Percentiles rank a stretch among this genome's conserved stretches.
phyloP scores from a whole-genome alignment of 2,329 filamentous ascomycete genomes.

The Fusarium sp. region DNA sequence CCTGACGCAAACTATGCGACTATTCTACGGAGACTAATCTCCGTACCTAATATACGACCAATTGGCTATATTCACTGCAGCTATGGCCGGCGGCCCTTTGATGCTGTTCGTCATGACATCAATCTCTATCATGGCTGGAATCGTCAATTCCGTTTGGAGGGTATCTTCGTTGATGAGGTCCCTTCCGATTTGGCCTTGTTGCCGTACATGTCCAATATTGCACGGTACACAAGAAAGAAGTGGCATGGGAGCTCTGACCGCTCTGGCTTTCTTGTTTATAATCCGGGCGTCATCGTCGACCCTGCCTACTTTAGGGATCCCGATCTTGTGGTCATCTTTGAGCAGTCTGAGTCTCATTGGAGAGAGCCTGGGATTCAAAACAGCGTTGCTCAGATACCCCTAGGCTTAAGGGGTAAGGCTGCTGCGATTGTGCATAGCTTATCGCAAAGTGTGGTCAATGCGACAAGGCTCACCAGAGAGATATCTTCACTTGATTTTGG shows the following conservation, averaged over 20 bases:
- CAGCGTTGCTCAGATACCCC: no score
- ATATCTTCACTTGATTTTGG: conserved; percentile 18
- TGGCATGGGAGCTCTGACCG: neutral
- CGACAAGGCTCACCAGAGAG: conserved; percentile 8
- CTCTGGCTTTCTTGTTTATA: conserved; percentile 13
- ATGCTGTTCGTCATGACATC: conserved; percentile 19
- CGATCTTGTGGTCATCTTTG: conserved; percentile 25
- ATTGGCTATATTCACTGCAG: conserved; percentile 36
- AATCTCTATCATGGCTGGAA: conserved; percentile 28
- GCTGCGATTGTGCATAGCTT: conserved; percentile 25
- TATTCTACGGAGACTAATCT: conserved; percentile 9
- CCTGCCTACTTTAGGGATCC: conserved; percentile 18
- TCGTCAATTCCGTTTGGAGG: conserved; percentile 16
- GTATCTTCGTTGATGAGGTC: conserved; percentile 37
- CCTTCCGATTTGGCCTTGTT: conserved; percentile 14
- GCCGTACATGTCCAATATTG: conserved; percentile 17
- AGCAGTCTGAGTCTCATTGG: conserved; percentile 26
- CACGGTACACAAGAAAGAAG: conserved; percentile 17
- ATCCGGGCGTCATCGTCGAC: conserved; percentile 25
- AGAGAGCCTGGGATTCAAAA: neutral
- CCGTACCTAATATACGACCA: conserved; percentile 1
- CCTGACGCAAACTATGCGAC: conserved; percentile 25
- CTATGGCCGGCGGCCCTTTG: conserved; percentile 17
- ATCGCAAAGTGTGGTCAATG: conserved; percentile 13
- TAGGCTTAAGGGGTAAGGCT: neutral